These are phyloP conservation scores for Styphnolobium japonicum DNA, from an alignment of 306 rosid species.

Conservation along the genomic window DNA sequence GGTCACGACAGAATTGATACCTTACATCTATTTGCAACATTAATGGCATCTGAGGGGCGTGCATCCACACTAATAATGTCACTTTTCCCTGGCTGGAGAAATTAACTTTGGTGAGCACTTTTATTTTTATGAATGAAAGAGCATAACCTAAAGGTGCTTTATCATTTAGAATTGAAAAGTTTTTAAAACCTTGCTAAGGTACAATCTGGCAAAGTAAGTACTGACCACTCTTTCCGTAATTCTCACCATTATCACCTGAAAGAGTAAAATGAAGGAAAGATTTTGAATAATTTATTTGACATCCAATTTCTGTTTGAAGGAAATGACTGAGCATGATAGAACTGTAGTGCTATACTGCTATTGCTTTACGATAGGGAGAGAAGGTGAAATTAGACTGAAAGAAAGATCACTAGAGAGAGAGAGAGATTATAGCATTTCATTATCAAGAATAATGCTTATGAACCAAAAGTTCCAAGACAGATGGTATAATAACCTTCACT, in stretches of 20 bases:
- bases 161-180: conserved; percentile 7
- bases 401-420: not conserved
- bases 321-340: conserved; percentile 10
- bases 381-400: not conserved
- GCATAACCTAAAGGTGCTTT: not conserved
- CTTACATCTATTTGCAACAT: conserved; percentile 86
- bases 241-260: conserved; percentile 83
- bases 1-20: conserved; percentile 35
- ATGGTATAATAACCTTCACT: not conserved
- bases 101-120: conserved; percentile 27
- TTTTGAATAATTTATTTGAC: conserved; percentile 8
- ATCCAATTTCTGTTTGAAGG: not conserved
- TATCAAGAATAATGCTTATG: conserved; percentile 7
- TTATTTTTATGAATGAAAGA: not conserved
- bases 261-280: conserved; percentile 20
- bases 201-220: conserved; percentile 86
- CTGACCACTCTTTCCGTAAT: conserved; percentile 80
- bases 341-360: conserved; percentile 3
- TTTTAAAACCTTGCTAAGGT: conserved; percentile 68
- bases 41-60: conserved; percentile 95
- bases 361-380: not conserved
- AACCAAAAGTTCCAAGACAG: conserved; percentile 6
- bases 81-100: conserved; percentile 77
- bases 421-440: not conserved
- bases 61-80: conserved; percentile 75